Evolutionary conservation across 331 rosid genomes (phyloP), one percentile per base, ranked within the genome.

Genomic region (Rhamnella rubrinervis): DNA sequence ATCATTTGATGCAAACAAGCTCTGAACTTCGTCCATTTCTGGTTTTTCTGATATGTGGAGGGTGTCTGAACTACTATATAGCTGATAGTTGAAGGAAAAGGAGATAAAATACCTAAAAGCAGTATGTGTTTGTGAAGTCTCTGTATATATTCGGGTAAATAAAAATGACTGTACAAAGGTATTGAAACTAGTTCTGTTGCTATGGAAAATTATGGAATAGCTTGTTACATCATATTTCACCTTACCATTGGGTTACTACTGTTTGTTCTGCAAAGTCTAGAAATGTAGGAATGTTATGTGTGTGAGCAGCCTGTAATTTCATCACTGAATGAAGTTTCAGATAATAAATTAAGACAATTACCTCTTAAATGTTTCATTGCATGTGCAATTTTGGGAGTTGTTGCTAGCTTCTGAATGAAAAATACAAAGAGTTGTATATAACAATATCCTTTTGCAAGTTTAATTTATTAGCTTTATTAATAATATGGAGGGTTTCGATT

Each of bases 1-100:
- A 63, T 78, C 82, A 55, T 77, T 91, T 60, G 75, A 77, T 65
- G 67, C 79, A 63, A 37, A 38, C 35, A 38, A 49, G 62, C 53
- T 11, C 49, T 59, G 37, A 31, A 44, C 49, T 44, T 44, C 16
- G 49, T 14, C 14, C 14, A 44, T 44, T 2, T 44, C 49, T 44
- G 16, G 2, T 44, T 44, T 44, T 44, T 44, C 49, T 44, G 49
- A 44, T 44, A 4, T 8, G 21, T 39, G 15, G 49, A 44, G 21
- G 41, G 10, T 52, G 13, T 23, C 73, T 16, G 26, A 13, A 18
- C 26, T 18, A 40, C 40, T 56, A 23, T 55, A 19, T 20, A 20
- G 63, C 21, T 68, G 61, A 61, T 4, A 6, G 37, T 15, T 40
- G 13, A 15, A 26, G 47, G 31, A 35, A 52, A 61, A 38, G 26